Evolutionary conservation across 371 early-diverging fungal species (phyloP), one percentile per base, ranked within the genome.

Genomic region (Mucor racemosus): DNA sequence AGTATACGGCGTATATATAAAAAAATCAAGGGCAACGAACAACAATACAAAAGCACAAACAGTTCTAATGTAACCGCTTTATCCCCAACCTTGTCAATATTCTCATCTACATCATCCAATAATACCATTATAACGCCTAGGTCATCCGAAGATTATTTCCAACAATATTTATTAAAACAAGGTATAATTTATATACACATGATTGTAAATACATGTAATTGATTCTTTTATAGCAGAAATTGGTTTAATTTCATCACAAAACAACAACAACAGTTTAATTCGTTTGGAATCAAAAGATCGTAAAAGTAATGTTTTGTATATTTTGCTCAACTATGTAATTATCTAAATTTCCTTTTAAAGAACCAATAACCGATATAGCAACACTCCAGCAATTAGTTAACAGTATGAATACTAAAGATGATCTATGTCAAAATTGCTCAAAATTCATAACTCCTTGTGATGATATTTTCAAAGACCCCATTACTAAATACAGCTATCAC

Each of bases 281-380:
- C 50, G 50, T 26, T 21, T 26, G 11, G 8, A 50, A 10, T 26
- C 50, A 26, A 26, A 11, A 50, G 26, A 26, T 26, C 26, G 50
- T 11, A 50, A 50, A 50, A 50, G 50, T 50, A 50, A 50, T 26
- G 0, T 13, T 3, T 5, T 26, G 9, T 9, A 21, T 50, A 38
- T 38, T 38, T 1, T 26, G 7, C 15, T 44, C 6, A 8, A 44
- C 8, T 21, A 11, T 0, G 9, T 21, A 50, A 50, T 50, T 50
- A 50, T 21, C 50, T 50, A 21, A 48, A 11, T 50, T 50, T 50
- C 26, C 50, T 50, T 50, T 50, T 26, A 26, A n/a, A 50, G 50
- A 50, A 26, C 50, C 50, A 50, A 21, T 50, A 0, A 50, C 50
- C 8, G 50, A 50, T 11, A 50, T 21, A 50, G 21, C 50, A 50